phyloP scores from a whole-genome alignment of 1,139 yeast species.

The Geotrichum fermentans region DNA sequence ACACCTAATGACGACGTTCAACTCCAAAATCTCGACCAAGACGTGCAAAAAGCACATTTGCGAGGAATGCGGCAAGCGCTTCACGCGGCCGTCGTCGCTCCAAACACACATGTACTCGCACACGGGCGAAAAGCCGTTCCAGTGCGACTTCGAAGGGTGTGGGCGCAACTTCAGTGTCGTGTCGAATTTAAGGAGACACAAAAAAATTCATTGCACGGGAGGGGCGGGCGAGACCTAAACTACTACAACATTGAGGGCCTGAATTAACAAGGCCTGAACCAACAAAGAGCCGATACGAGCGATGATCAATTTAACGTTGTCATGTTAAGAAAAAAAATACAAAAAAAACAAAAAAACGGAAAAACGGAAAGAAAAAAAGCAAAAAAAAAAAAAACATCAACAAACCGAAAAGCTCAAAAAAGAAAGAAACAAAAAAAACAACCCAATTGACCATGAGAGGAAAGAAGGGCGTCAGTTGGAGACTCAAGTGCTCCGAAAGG shows the following conservation, averaged over 20 bases:
- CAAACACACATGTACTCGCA: conserved; percentile 79
- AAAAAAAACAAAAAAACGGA: no score
- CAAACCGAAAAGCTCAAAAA: no score
- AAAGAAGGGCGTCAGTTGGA: no score
- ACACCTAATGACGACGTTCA: conserved; percentile 32
- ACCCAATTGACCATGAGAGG: no score
- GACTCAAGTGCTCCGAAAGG: no score
- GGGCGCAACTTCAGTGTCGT: conserved; percentile 70
- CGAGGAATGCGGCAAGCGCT: conserved; percentile 65
- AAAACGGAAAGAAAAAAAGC: no score
- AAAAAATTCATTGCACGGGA: conserved; percentile 47
- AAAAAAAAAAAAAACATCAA: no score
- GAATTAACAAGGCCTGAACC: no score
- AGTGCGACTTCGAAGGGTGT: conserved; percentile 63
- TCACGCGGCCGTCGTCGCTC: conserved; percentile 75
- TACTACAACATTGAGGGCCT: neutral
- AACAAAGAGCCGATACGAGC: no score
- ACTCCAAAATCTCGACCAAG: conserved; percentile 29
- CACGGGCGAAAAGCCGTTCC: conserved; percentile 79
- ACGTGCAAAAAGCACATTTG: conserved; percentile 44
- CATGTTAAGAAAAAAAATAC: no score
- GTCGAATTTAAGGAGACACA: conserved; percentile 76
- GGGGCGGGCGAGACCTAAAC: conserved; percentile 12
- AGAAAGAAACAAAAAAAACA: no score
- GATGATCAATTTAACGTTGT: no score